phyloP scores from a whole-genome alignment of 2,329 filamentous ascomycete species.

The Coniochaeta pulveracea region DNA sequence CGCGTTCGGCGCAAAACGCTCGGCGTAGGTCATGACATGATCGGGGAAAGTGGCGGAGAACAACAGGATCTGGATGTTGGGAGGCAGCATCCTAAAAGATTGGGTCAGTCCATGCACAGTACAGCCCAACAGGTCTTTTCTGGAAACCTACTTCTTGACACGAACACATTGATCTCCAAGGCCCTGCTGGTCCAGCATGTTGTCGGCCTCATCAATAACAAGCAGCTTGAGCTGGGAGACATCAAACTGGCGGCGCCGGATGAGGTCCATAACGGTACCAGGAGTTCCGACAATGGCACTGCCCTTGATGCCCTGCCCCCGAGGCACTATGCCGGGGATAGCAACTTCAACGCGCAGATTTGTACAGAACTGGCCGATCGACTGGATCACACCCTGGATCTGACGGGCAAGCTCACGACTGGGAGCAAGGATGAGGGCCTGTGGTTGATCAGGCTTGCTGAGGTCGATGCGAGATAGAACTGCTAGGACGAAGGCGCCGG shows the following conservation, averaged over 20 bases:
- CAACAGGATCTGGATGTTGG: constrained; percentile 71
- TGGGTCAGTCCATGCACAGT: no score
- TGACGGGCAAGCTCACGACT: constrained; percentile 92
- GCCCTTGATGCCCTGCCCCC: constrained; percentile 57
- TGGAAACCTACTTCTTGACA: constrained; percentile 66
- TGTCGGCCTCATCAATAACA: constrained; percentile 94
- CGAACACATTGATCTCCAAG: constrained; percentile 90
- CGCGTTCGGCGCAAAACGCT: constrained; percentile 72
- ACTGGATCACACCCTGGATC: constrained; percentile 73
- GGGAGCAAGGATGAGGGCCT: constrained; percentile 81
- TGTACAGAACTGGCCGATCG: constrained; percentile 76
- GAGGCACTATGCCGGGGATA: constrained; percentile 65
- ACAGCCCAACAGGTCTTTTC: no score
- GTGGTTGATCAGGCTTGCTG: constrained; percentile 54
- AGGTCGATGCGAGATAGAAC: constrained; percentile 81
- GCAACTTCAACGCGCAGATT: constrained; percentile 69
- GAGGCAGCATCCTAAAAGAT: constrained; percentile 53
- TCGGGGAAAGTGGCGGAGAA: constrained; percentile 93
- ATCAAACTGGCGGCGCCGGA: constrained; percentile 67
- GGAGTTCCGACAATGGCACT: constrained; percentile 88
- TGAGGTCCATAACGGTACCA: constrained; percentile 81
- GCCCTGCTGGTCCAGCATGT: constrained; percentile 95
- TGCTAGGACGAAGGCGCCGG: constrained; percentile 89
- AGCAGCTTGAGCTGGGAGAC: constrained; percentile 63
- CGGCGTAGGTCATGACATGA: constrained; percentile 73